Evolutionary conservation across 768 basidiomycete genomes (phyloP).

Genomic region (Amanita rubescens): DNA sequence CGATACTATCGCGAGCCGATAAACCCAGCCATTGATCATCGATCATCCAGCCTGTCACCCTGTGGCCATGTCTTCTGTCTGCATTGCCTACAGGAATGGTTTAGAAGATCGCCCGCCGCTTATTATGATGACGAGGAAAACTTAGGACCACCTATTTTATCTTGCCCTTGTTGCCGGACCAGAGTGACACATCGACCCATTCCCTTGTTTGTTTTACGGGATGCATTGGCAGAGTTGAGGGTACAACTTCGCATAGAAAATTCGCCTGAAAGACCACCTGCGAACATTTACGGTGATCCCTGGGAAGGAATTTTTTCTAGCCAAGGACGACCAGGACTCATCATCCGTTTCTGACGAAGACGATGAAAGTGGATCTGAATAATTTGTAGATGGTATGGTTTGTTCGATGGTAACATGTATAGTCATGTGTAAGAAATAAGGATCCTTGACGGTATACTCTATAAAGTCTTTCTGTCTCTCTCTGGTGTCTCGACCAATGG

Average conservation of each 20-base stretch:
- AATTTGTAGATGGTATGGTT: no score
- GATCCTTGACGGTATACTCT: no score
- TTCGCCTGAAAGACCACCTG: constrained; percentile 15
- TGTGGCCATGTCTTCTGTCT: constrained; percentile 79
- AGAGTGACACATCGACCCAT: constrained; percentile 50
- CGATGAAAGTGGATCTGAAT: no score
- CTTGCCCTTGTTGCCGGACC: constrained; percentile 67
- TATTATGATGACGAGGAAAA: constrained; percentile 25
- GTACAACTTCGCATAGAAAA: constrained; percentile 9
- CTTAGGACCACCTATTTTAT: constrained; percentile 38
- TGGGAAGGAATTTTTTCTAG: no score
- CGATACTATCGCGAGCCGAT: neutral
- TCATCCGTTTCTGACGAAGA: no score
- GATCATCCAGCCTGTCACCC: constrained; percentile 60
- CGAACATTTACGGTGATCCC: no score
- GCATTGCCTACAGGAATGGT: constrained; percentile 70
- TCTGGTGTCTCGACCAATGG: no score
- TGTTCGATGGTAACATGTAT: no score
- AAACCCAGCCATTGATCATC: constrained; percentile 5
- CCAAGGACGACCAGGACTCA: no score
- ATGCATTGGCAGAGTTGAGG: constrained; percentile 41
- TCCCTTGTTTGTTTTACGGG: constrained; percentile 63
- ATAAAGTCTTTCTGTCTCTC: no score
- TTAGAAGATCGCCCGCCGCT: constrained; percentile 52
- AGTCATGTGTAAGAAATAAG: no score